Evolutionary conservation across 2,329 filamentous ascomycete species (phyloP).

Genomic region (Orbilia brochopaga): DNA sequence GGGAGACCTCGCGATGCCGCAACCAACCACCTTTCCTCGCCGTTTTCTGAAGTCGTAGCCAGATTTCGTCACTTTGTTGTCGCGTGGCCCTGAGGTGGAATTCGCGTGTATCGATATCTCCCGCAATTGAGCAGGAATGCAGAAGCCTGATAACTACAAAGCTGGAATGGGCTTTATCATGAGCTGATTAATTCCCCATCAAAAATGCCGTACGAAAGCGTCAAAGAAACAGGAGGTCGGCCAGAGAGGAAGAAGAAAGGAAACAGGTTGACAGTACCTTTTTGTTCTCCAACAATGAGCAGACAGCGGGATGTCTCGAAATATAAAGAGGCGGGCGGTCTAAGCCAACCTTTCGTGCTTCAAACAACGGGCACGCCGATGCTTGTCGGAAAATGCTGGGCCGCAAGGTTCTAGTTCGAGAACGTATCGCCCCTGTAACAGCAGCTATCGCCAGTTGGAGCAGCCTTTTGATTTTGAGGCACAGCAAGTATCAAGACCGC

Average conservation of each 20-base stretch:
- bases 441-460: conserved; percentile 18
- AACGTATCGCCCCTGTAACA: conserved; percentile 26
- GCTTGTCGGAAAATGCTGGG: conserved; percentile 29
- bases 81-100: conserved; percentile 27
- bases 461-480: conserved; percentile 37
- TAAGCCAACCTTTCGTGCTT: conserved; percentile 27
- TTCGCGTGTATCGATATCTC: conserved; percentile 41
- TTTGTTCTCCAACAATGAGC: conserved; percentile 38
- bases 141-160: neutral
- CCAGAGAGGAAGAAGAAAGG: conserved; percentile 3
- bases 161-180: conserved; percentile 17
- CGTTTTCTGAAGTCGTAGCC: conserved; percentile 13
- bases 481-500: conserved; percentile 39
- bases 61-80: neutral
- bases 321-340: conserved; percentile 10
- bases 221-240: conserved; percentile 3
- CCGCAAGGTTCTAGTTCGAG: conserved; percentile 4
- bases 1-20: conserved; percentile 10
- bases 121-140: conserved; percentile 38
- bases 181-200: conserved; percentile 33
- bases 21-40: conserved; percentile 3
- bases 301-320: conserved; percentile 1
- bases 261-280: conserved; percentile 23
- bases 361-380: conserved; percentile 39
- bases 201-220: neutral